phyloP scores from a whole-genome alignment of 345 rosid genomes.

The Psidium guajava region DNA sequence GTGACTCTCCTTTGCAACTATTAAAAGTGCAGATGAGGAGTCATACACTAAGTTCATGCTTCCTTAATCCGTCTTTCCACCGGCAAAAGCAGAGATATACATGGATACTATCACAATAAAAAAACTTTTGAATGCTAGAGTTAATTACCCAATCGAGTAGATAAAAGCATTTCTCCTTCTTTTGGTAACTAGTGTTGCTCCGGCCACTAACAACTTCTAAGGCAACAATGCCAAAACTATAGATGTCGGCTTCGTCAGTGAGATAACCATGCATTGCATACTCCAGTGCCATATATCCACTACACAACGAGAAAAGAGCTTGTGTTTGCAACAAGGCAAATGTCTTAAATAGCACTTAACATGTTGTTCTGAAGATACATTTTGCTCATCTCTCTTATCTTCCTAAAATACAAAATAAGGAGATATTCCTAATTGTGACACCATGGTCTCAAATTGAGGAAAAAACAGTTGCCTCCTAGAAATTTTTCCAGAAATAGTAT shows the following conservation, averaged over 20 bases:
- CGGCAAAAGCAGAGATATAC: background rate
- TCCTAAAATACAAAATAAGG: background rate
- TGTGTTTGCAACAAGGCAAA: background rate
- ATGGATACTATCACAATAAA: background rate
- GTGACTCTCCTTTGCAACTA: background rate
- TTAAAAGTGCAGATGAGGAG: background rate
- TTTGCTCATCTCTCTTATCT: background rate
- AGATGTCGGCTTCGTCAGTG: conserved; percentile 20
- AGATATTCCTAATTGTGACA: background rate
- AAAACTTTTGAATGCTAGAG: background rate
- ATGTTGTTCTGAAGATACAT: background rate
- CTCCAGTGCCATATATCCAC: conserved; percentile 36
- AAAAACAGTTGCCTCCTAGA: background rate
- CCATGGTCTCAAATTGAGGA: background rate
- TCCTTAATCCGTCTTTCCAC: background rate
- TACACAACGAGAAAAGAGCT: background rate
- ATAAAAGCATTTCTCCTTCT: background rate
- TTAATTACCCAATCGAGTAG: conserved; percentile 21
- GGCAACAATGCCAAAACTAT: conserved; percentile 20
- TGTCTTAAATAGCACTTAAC: background rate
- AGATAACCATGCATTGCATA: conserved; percentile 25
- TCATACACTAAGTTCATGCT: background rate
- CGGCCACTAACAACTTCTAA: conserved; percentile 16
- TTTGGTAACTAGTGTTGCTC: conserved; percentile 5
- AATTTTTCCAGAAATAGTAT: background rate